Percentiles rank a stretch among this genome's conserved stretches.
phyloP scores from a whole-genome alignment of 768 basidiomycete species.

The Mycena filopes region DNA sequence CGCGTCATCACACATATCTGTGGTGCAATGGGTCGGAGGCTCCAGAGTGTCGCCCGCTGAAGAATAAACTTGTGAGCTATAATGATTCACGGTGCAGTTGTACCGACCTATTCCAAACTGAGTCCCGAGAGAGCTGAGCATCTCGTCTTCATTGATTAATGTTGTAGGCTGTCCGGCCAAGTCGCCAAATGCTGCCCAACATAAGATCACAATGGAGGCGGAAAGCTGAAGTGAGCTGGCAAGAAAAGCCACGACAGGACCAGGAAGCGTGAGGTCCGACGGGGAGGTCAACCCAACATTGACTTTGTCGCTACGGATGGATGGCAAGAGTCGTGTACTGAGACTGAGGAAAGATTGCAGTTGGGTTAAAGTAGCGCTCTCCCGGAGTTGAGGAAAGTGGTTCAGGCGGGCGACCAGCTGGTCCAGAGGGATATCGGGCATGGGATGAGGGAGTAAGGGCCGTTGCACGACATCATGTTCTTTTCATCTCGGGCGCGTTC shows the following conservation, averaged over 20 bases:
- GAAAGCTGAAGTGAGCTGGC: not conserved
- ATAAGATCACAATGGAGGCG: not conserved
- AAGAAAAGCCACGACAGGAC: not conserved
- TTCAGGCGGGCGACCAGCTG: not conserved
- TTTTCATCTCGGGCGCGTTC: too few species aligned
- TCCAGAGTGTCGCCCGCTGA: not conserved
- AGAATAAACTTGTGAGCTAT: not conserved
- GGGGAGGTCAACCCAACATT: not conserved
- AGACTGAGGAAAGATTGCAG: not conserved
- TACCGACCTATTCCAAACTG: not conserved
- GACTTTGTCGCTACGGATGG: not conserved
- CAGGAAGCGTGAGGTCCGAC: not conserved
- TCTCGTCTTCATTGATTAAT: not conserved
- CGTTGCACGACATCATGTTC: too few species aligned
- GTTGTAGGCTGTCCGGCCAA: not conserved
- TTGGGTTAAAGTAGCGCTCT: not conserved
- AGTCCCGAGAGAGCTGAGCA: not conserved
- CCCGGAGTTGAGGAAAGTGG: not conserved
- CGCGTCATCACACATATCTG: not conserved
- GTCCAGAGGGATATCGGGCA: too few species aligned
- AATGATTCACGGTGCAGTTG: not conserved
- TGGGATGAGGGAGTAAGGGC: too few species aligned
- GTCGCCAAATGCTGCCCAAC: slow-evolving; percentile 14
- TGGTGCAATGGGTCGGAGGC: slow-evolving; percentile 4
- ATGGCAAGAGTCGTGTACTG: not conserved